Evolutionary conservation across 495 filamentous ascomycete species (phyloP).

Genomic region (Neurospora discreta): DNA sequence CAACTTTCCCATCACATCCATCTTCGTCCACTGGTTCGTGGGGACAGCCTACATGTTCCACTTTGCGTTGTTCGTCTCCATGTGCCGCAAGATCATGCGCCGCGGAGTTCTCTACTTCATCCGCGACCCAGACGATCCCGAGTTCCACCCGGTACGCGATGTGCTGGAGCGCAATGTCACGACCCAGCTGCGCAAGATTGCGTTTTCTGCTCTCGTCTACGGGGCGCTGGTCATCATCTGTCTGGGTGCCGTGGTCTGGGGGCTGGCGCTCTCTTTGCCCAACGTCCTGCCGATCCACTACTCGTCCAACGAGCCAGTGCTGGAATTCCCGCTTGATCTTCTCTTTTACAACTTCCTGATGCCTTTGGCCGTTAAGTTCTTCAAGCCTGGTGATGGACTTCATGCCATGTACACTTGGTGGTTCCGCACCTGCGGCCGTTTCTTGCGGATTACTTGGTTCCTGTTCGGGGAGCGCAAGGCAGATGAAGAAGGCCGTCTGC

Average conservation of each 20-base stretch:
- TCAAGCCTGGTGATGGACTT: conserved; percentile 74
- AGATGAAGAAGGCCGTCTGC: conserved; percentile 68
- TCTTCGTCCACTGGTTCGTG: conserved; percentile 98
- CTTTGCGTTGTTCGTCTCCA: conserved; percentile 95
- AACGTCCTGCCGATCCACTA: conserved; percentile 82
- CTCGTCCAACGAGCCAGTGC: conserved; percentile 77
- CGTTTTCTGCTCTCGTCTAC: conserved; percentile 92
- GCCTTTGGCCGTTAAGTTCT: conserved; percentile 68
- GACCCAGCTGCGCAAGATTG: conserved; percentile 91
- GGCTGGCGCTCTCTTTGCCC: conserved; percentile 52
- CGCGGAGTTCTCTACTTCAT: conserved; percentile 96
- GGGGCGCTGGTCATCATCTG: conserved; percentile 87
- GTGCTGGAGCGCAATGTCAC: conserved; percentile 88
- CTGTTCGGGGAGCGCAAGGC: conserved; percentile 70
- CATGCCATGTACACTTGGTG: conserved; percentile 88
- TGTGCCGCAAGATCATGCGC: conserved; percentile 97
- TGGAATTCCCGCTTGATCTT: conserved; percentile 90
- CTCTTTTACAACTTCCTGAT: conserved; percentile 95
- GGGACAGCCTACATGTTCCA: conserved; percentile 99
- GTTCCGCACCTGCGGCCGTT: conserved; percentile 79
- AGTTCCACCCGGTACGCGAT: conserved; percentile 94
- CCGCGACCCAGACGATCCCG: conserved; percentile 94
- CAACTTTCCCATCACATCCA: conserved; percentile 67
- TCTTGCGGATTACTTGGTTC: conserved; percentile 77
- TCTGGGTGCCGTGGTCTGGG: conserved; percentile 92